Evolutionary conservation across 2,329 filamentous ascomycete genomes (phyloP), one percentile per base, ranked within the genome.

Genomic region (Pestalotiopsis sp.): DNA sequence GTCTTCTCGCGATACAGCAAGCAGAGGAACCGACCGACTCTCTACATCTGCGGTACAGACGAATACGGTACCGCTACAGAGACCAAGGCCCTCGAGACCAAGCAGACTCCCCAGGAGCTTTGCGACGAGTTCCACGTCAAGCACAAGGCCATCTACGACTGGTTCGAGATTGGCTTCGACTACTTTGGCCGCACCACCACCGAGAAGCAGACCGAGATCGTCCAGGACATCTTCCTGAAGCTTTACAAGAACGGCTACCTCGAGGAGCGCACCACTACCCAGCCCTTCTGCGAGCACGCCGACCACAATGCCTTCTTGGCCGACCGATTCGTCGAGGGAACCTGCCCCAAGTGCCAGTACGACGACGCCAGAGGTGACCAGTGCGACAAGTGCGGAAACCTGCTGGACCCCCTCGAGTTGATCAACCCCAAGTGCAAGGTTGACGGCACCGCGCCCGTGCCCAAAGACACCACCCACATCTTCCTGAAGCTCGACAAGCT

Each of bases 51-150:
- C 81, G 94, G 94, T 68, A 93, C 91, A 65, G 95, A 98, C 83
- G 93, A 98, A 82, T 98, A 98, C 80, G 95, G 95, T 68, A 98
- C 95, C 13, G 95, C 95, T 25, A 97, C 95, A 39, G 95, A 98
- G 82, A 97, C 95, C 31, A 97, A 97, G 84, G 95, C 95, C 4
- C 89, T 98, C 56, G 94, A 97, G 79, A 94, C 96, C 79, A 67
- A 67, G 66, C 85, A 94, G 72, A 94, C 91, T 13, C 94, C 95
- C 25, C 87, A 92, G 75, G 88, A 95, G 77, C 89, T 98, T 13
- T 98, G 95, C 84, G 90, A 93, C 81, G 97, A 98, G 84, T 98
- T 97, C 85, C 93, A 97, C 83, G 90, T 90, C 75, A 90, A 97
- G 69, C 95, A 98, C 82, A 90, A 94, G 75, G 93, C 92, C 63